phyloP scores from a whole-genome alignment of 371 early-diverging fungal genomes.

The Haplosporangium sp. region DNA sequence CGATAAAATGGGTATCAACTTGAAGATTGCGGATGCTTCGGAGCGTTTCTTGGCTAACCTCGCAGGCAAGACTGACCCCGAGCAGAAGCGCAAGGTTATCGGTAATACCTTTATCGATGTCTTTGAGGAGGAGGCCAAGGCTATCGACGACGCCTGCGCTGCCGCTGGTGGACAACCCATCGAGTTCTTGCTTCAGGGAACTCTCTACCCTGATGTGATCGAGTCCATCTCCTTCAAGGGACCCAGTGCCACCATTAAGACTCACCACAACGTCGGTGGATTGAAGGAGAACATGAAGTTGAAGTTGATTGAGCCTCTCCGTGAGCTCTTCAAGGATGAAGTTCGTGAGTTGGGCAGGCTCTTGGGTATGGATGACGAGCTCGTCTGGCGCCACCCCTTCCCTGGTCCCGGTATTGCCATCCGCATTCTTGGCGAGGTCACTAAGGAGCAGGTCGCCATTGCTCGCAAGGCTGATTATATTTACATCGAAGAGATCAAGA shows the following conservation, averaged over 20 bases:
- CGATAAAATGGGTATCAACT: slow-evolving; percentile 93
- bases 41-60: slow-evolving; percentile 90
- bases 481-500: slow-evolving; percentile 98
- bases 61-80: slow-evolving; percentile 94
- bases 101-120: slow-evolving; percentile 98
- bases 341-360: slow-evolving; percentile 92
- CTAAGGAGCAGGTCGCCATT: slow-evolving; percentile 91
- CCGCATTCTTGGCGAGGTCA: slow-evolving; percentile 95
- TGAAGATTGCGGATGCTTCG: slow-evolving; percentile 91
- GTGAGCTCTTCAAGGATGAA: slow-evolving; percentile 99
- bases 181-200: slow-evolving; percentile 96
- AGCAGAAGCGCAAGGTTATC: slow-evolving; percentile 97
- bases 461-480: slow-evolving; percentile 95
- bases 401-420: slow-evolving; percentile 99
- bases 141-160: slow-evolving; percentile 82
- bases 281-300: slow-evolving; percentile 95
- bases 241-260: slow-evolving; percentile 97
- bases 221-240: slow-evolving; percentile 99
- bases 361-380: slow-evolving; percentile 91
- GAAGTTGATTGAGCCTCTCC: slow-evolving; percentile 96
- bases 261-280: slow-evolving; percentile 99
- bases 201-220: slow-evolving; percentile 98
- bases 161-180: slow-evolving; percentile 73
- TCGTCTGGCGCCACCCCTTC: slow-evolving; percentile 99
- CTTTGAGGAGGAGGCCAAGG: slow-evolving; percentile 93